Base-by-base conservation (phyloP, 371 early-diverging fungal species). In the Mucor sp. region DNA sequence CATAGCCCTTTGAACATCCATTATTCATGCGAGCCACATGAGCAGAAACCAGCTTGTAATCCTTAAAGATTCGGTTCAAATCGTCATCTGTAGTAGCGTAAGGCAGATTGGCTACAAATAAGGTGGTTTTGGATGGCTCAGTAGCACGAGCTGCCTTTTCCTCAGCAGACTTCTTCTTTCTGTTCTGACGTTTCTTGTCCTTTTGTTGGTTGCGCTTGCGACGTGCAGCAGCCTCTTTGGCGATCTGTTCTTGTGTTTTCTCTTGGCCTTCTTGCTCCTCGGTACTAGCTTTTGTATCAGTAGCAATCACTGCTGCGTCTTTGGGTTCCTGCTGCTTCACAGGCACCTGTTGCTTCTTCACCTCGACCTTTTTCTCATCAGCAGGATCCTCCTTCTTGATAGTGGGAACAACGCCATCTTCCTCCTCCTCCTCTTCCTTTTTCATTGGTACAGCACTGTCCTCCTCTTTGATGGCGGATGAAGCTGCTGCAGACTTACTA, bases 101-200 rank as follows among this genome's bases (percentile, higher is more conserved):
- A 39, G 98, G 97, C 44, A 97, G 78, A 84, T 97, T 97, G 70
- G 95, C 94, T 58, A 97, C 93, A 81, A 94, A 97, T 47, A 95
- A 78, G 14, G 89, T 91, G 6, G 91, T 95, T 74, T 92, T 89
- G 59, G 94, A 93, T 30, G 88, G 92, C 41, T 87, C 90, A 47
- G 87, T 87, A 15, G 32, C 41, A 28, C 60, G 71, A 14, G 62
- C n/a, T 2, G 47, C 47, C 17, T 39, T 47, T 23, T 55, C n/a
- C n/a, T n/a, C 59, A 21, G 48, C 55, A 21, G 30, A 48, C 33
- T 57, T 27, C 32, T 68, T 60, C 61, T 59, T 63, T 21, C 56
- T 60, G n/a, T 65, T 69, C 17, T 28, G 33, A n/a, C 58, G 37
- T 30, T 62, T 48, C 50, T 65, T 70, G 39, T 58, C 58, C 50